Base-by-base conservation (phyloP, 192 early-diverging fungal species). In the Lobosporangium transversale region DNA sequence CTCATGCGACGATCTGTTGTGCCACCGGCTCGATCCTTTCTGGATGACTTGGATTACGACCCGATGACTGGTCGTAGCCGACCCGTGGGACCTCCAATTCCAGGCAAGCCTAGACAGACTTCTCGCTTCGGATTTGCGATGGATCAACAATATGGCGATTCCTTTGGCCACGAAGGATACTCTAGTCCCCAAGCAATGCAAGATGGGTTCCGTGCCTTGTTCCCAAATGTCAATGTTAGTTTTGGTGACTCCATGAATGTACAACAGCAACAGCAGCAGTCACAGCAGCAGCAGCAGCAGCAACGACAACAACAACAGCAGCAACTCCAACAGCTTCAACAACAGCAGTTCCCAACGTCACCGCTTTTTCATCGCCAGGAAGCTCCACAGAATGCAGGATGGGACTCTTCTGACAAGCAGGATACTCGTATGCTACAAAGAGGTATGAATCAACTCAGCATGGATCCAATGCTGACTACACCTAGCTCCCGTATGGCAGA, bases 181-280 rank as follows among this genome's bases (percentile, higher is more conserved):
- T 35, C 58, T 3, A 63, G 54, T 44, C 62, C 75, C 0, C 61
- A 79, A 23, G 69, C 78, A 9, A 82, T 85, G 70, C 80, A 83
- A n/a, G 81, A 86, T 37, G 85, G 81, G 23, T 79, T 88, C 30
- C 66, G 85, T 40, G 81, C 85, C 11, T 42, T 88, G 14, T 83
- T 88, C 58, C 85, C 87, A 26, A 86, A 88, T 76, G 85, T 81
- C 31, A 88, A 84, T 68, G 80, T 85, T 37, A 85, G 83, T 49
- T 88, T 86, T 71, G 78, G 78, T 27, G 63, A 35, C 40, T 49
- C 51, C 23, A 42, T 68, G 49, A 66, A 21, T 26, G 58, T 42
- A 29, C 66, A 66, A 42, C 70, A 67, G 37, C 71, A 63, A 14
- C 75, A 55, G 55, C 68, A 18, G 44, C 62, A 32, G 36, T 66